These are phyloP conservation scores for Afroboletus lepidellus DNA, from an alignment of 1,284 basidiomycete genomes.

Conservation along the genomic window DNA sequence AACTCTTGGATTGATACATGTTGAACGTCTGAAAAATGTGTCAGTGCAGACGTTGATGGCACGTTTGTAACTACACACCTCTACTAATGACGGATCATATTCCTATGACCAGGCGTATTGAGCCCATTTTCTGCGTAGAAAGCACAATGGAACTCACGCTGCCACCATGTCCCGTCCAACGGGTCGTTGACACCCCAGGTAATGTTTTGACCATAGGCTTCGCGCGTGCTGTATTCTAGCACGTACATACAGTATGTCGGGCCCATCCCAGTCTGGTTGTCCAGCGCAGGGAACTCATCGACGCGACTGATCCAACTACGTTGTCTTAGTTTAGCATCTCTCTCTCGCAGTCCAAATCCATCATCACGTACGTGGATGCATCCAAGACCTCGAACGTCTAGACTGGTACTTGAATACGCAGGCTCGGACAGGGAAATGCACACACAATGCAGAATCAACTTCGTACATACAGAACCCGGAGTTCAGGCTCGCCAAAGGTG, in stretches of 20 bases:
- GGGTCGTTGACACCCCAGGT: constrained; percentile 43
- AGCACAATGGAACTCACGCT: constrained; percentile 26
- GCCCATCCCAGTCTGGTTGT: constrained; percentile 35
- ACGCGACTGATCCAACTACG: constrained; percentile 38
- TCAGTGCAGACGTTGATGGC: no score
- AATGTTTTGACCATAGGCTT: constrained; percentile 42
- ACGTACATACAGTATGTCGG: constrained; percentile 39
- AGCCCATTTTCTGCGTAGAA: no score
- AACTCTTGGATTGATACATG: constrained; percentile 44
- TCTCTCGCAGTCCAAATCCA: neutral
- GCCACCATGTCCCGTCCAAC: constrained; percentile 53
- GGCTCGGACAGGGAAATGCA: no score
- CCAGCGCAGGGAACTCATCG: constrained; percentile 35
- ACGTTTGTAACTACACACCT: constrained; percentile 18
- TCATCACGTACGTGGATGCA: constrained; percentile 37
- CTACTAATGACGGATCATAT: constrained; percentile 37
- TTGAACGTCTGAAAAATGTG: constrained; percentile 35
- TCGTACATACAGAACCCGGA: constrained; percentile 77
- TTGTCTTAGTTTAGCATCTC: neutral
- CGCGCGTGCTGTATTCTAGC: constrained; percentile 45
- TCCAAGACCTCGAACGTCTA: constrained; percentile 44
- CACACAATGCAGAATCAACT: constrained; percentile 63
- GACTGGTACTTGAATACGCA: constrained; percentile 1
- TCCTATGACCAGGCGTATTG: constrained; percentile 31
- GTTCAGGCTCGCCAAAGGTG: constrained; percentile 70